Percentiles rank a stretch among this genome's conserved stretches.
phyloP scores from a whole-genome alignment of 495 filamentous ascomycete species.

The Podospora tetraspora region DNA sequence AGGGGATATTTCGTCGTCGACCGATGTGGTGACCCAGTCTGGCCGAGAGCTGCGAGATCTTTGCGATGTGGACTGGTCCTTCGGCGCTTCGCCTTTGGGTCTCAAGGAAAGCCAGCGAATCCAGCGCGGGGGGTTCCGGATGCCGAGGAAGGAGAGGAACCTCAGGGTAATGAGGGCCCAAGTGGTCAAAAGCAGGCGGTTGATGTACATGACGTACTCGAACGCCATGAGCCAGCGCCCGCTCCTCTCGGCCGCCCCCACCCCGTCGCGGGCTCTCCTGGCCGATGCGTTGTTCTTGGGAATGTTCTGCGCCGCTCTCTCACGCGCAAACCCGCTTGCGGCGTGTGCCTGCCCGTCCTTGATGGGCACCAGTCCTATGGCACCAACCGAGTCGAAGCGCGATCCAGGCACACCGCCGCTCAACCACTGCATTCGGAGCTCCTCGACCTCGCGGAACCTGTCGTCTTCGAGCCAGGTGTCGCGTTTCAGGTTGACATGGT shows the following conservation, averaged over 20 bases:
- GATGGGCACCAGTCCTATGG: constrained; percentile 48
- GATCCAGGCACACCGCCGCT: constrained; percentile 38
- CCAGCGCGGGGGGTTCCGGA: constrained; percentile 58
- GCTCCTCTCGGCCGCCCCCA: constrained; percentile 69
- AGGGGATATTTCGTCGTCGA: constrained; percentile 44
- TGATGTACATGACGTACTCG: constrained; percentile 69
- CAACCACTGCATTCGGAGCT: constrained; percentile 48
- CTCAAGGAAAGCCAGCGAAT: constrained; percentile 49
- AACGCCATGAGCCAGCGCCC: constrained; percentile 67
- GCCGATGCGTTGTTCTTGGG: constrained; percentile 40
- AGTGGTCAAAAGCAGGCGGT: constrained; percentile 57
- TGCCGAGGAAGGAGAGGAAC: constrained; percentile 53
- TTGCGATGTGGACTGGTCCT: constrained; percentile 42
- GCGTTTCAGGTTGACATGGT: constrained; percentile 62
- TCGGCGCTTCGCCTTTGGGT: constrained; percentile 30
- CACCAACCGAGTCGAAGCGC: constrained; percentile 44
- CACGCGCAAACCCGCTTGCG: constrained; percentile 61
- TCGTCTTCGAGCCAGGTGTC: constrained; percentile 93
- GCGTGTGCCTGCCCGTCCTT: constrained; percentile 40
- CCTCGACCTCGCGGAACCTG: constrained; percentile 58
- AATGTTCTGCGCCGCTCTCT: constrained; percentile 53
- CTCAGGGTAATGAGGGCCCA: constrained; percentile 50
- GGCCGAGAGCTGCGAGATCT: constrained; percentile 9
- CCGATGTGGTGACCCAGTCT: constrained; percentile 13
- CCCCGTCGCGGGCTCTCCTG: constrained; percentile 52